These are phyloP conservation scores for Exserohilum turcica DNA, from an alignment of 2,329 filamentous ascomycete genomes.

Conservation along the genomic window DNA sequence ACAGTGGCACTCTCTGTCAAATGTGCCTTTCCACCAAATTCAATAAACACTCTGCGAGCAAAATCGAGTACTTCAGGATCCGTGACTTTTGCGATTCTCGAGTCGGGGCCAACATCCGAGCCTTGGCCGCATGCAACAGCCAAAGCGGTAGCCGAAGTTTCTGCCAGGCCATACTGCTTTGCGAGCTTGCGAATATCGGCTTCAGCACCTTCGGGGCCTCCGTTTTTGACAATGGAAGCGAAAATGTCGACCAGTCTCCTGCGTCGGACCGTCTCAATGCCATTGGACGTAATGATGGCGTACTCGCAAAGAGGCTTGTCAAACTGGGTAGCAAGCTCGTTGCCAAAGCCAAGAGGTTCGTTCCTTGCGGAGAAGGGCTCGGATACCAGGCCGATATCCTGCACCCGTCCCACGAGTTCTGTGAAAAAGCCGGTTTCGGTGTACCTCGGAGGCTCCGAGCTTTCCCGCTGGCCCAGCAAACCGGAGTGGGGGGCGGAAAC, in stretches of 20 bases:
- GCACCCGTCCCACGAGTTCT: slow-evolving; percentile 71
- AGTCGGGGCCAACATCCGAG: slow-evolving; percentile 74
- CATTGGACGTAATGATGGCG: slow-evolving; percentile 87
- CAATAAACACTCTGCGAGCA: slow-evolving; percentile 86
- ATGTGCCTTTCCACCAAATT: slow-evolving; percentile 85
- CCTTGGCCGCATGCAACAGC: slow-evolving; percentile 96
- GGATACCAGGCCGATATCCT: slow-evolving; percentile 79
- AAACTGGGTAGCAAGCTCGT: slow-evolving; percentile 95
- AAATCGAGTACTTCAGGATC: slow-evolving; percentile 86
- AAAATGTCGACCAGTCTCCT: slow-evolving; percentile 90
- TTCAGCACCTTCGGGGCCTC: slow-evolving; percentile 79
- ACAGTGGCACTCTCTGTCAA: slow-evolving; percentile 77
- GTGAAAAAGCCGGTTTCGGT: slow-evolving; percentile 83
- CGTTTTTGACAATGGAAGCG: slow-evolving; percentile 75
- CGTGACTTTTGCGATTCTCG: slow-evolving; percentile 70
- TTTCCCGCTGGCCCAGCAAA: slow-evolving; percentile 68
- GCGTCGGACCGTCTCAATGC: slow-evolving; percentile 83
- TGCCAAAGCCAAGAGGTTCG: slow-evolving; percentile 78
- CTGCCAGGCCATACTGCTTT: slow-evolving; percentile 81
- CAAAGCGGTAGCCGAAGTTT: slow-evolving; percentile 87
- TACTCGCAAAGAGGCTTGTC: slow-evolving; percentile 82
- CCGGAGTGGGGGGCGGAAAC: slow-evolving; percentile 87
- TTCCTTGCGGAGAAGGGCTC: slow-evolving; percentile 68
- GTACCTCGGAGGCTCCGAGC: slow-evolving; percentile 63
- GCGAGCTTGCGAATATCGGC: slow-evolving; percentile 83